Base-by-base conservation (phyloP, 2,329 filamentous ascomycete genomes). In the Hortaea sp. region DNA sequence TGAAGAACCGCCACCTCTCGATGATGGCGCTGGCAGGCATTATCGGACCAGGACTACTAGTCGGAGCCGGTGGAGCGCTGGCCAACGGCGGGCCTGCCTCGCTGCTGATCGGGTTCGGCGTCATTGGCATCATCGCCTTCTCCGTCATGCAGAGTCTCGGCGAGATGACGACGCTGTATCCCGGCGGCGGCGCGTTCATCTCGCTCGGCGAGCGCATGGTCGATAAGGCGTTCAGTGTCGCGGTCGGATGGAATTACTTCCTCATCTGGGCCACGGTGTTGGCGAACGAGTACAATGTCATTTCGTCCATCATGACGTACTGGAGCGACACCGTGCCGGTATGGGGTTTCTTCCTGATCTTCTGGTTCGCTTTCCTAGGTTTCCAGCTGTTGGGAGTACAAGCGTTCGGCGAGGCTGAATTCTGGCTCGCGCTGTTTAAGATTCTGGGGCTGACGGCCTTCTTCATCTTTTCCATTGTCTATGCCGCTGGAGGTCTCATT, bases 101-200 rank as follows among this genome's bases (percentile, higher is more conserved):
- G 0, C 66, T 87, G 42, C 63, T 88, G 32, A 86, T 88, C 57
- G 84, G 84, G 1, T 89, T 88, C 53, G 77, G 74, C 7, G 68
- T 86, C 29, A 82, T 87, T 53, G 84, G 81, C 7, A 74, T 86
- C 51, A 77, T 88, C 48, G 82, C 83, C 1, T 76, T 59, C 49
- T 74, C 71, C 53, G 76, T 83, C 53, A 86, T 85, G 78, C 84
- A 87, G 69, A 82, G 78, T 4, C 67, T 88, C 5, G 84, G 84
- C 13, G 84, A 88, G 61, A 69, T 88, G 56, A 84, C 84, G 3
- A 87, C 84, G 5, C 66, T 87, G 1, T 86, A 82, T 53, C 84
- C 84, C 0, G 81, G 78, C 0, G 79, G 80, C 5, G 84, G 84
- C 2, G 80, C 81, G 0, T 87, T 88, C 56, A 79, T 80, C n/a